phyloP scores from a whole-genome alignment of 208 protist genomes.

The Strigomonas galati region DNA sequence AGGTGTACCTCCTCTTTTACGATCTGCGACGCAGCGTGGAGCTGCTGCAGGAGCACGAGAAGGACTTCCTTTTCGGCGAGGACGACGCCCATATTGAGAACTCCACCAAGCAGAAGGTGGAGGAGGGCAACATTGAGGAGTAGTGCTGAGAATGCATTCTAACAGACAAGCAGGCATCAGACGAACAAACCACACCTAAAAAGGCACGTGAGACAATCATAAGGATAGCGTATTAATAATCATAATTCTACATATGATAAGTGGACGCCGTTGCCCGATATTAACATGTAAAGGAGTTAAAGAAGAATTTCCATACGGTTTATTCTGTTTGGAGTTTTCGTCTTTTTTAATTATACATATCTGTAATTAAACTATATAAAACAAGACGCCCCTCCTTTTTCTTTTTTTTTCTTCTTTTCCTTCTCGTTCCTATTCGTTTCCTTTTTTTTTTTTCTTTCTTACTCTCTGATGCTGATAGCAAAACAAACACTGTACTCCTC shows the following conservation, averaged over 20 bases:
- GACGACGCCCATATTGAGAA: slow-evolving; percentile 73
- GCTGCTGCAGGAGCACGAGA: slow-evolving; percentile 87
- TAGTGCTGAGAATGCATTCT: background rate
- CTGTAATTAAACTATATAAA: background rate
- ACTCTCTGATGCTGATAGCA: background rate
- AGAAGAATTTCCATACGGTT: background rate
- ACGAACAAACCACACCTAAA: no score
- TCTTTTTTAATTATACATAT: slow-evolving; percentile 1
- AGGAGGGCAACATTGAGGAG: slow-evolving; percentile 40
- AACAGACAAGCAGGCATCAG: no score
- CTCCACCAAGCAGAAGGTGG: slow-evolving; percentile 31
- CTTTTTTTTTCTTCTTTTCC: background rate
- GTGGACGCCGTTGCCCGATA: no score
- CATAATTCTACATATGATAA: background rate
- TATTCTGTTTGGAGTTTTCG: background rate
- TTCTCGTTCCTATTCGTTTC: background rate
- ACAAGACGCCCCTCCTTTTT: background rate
- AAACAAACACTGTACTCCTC: background rate
- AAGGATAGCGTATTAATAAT: no score
- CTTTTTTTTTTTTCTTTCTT: slow-evolving; percentile 6
- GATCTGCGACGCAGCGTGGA: slow-evolving; percentile 94
- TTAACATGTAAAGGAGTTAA: no score
- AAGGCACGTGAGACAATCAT: no score
- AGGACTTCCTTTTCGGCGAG: slow-evolving; percentile 91
- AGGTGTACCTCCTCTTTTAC: slow-evolving; percentile 98